Base-by-base conservation (phyloP, 1,284 basidiomycete species). In the Apiotrichum sp. region DNA sequence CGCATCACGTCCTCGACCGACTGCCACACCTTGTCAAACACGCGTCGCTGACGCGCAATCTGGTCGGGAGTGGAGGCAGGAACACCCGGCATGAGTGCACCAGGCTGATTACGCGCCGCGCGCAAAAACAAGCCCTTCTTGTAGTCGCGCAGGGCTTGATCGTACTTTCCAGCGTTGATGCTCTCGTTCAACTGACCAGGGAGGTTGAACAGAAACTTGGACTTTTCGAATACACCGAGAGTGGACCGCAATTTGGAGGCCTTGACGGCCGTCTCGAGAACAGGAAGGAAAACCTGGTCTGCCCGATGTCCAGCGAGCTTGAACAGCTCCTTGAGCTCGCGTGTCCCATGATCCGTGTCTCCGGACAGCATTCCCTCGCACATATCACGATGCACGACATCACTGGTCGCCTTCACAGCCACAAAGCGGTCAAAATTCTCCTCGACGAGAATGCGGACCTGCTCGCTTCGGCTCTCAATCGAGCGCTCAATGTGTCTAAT, bases 351-450 rank as follows among this genome's bases (percentile, higher is more conserved):
- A 57, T 98, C 92, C 1, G 84, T 84, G 14, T 78, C 82, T 6
- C 85, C 81, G 1, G 84, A 83, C 16, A 99, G 77, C 22, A 97
- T 81, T 0, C 90, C 90, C 59, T 90, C 87, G 61, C 85, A 85
- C 95, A 99, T 98, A 73, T 95, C 92, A 39, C 86, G 82, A 71
- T 93, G 89, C 2, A 98, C 80, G 8, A 88, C 92, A 77, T 97
- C 95, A 9, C 89, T 95, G 11, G 89, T 90, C 13, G 91, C 90
- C 70, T 99, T 99, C 59, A 99, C 95, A 4, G 91, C 89, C 10
- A 98, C 95, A 69, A 98, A 98, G 31, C 92, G 82, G 77, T 98
- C 93, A 78, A 98, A 98, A 76, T 98, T 97, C 68, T 97, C 91
- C 75, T 98, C 92, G 29, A 99, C 96, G 43, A 99, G 81, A 31